Percentiles rank a stretch among this genome's conserved stretches.
These are phyloP conservation scores for Beauveria sp. DNA, from an alignment of 2,329 filamentous ascomycete species.

Conservation along the genomic window DNA sequence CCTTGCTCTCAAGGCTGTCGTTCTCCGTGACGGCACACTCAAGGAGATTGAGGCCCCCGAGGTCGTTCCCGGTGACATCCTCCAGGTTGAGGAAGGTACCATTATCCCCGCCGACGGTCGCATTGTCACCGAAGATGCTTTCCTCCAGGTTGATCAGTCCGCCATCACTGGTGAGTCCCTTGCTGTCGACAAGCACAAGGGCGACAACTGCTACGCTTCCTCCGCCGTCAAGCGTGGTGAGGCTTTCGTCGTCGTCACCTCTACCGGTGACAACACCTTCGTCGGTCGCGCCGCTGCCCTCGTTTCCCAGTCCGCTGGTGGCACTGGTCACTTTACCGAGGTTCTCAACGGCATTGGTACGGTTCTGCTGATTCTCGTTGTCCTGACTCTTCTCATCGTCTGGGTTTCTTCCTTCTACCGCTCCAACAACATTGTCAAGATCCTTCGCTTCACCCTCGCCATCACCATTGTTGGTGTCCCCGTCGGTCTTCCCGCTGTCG, in stretches of 20 bases:
- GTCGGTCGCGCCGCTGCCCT: slow-evolving; percentile 83
- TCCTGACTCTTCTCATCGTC: slow-evolving; percentile 72
- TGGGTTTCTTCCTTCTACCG: slow-evolving; percentile 87
- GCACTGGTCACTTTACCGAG: slow-evolving; percentile 82
- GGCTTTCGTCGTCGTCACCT: slow-evolving; percentile 72
- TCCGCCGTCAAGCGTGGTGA: slow-evolving; percentile 88
- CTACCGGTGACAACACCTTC: slow-evolving; percentile 84
- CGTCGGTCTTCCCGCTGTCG: slow-evolving; percentile 86
- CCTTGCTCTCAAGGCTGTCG: slow-evolving; percentile 77
- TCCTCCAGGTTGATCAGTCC: slow-evolving; percentile 87
- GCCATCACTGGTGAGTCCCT: slow-evolving; percentile 88
- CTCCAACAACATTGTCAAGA: slow-evolving; percentile 69
- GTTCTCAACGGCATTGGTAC: slow-evolving; percentile 83
- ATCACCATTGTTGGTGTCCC: slow-evolving; percentile 90
- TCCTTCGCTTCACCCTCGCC: slow-evolving; percentile 77
- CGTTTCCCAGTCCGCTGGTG: slow-evolving; percentile 66
- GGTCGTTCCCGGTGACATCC: slow-evolving; percentile 83
- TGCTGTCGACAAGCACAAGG: slow-evolving; percentile 79
- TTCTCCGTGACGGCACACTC: slow-evolving; percentile 69
- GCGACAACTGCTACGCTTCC: slow-evolving; percentile 75
- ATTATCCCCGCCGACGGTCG: slow-evolving; percentile 86
- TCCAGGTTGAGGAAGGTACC: slow-evolving; percentile 83
- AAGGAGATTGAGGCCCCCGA: slow-evolving; percentile 75
- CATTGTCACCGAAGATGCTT: slow-evolving; percentile 74
- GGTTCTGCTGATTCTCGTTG: slow-evolving; percentile 65